Base-by-base conservation (phyloP, 179 eudicot genomes). In the Spinacia oleracea region DNA sequence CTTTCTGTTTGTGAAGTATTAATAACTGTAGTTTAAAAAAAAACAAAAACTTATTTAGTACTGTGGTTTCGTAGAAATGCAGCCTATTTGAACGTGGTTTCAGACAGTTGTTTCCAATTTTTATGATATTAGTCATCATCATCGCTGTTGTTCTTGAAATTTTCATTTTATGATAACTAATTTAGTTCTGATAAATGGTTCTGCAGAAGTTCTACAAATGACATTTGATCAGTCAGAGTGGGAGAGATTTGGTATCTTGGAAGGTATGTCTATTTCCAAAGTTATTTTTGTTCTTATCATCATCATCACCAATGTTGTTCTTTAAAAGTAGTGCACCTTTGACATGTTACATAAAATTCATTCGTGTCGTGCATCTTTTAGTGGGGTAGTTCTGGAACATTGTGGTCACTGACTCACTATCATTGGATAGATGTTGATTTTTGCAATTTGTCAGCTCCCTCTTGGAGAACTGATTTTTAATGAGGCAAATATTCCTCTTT, bases 191-290 rank as follows among this genome's bases (percentile, higher is more conserved):
- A 40, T 63, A 50, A 65, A 60, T 79, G 77, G 29, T 81, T 38
- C 32, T 84, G 87, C 92, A 95, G 98, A 93, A 85, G 90, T 83
- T 27, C 84, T 95, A 85, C 89, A 80, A 56, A 84, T 85, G 82
- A 83, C 83, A 18, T 89, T 89, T 87, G 90, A 81, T 82, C 83
- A 80, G 81, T 85, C 82, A 32, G 97, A 88, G 69, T 90, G 88
- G 90, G 87, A 87, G 77, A 87, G 73, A 85, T 85, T 85, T 84
- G 89, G 83, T 78, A 79, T 79, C 75, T 72, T 67, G 67, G 92
- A 89, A 91, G 98, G 98, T 95, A 91, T 35, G 66, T 58, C 15
- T 60, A 1, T 58, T 58, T 23, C 4, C 27, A 53, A 48, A 53
- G 58, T 20, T 53, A 53, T 53, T 53, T 20, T 6, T 53, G 20